Base-by-base conservation (phyloP, 2,329 filamentous ascomycete genomes). In the Stenocarpella maydis region DNA sequence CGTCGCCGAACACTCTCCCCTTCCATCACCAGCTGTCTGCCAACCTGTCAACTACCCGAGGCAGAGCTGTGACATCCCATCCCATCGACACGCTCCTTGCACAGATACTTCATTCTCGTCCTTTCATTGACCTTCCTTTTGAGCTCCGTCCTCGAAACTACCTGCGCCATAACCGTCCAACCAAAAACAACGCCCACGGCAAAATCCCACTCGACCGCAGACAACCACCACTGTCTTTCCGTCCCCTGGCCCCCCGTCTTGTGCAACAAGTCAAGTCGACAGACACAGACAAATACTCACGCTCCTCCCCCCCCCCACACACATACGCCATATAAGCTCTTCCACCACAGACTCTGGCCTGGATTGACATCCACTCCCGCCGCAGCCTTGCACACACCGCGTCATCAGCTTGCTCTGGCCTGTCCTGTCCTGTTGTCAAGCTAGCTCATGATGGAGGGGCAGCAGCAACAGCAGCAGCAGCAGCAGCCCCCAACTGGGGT, bases 381-480 rank as follows among this genome's bases (percentile, higher is more conserved):
- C 83, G 84, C 84, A 81, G 79, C 75, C 78, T 82, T 83, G 81
- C 82, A 81, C 82, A 81, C 71, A 71, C 74, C 69, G 70, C 73
- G 75, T 73, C 65, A 67, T 50, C 67, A 55, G n/a, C 67, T 19
- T 37, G 34, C 50, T 21, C 15, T 19, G 45, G 67, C 55, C 43
- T 63, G 58, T 63, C 21, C 43, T 47, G 58, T 63, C 24, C 58
- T 26, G 47, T 43, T 52, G 45, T 52, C 26, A 63, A 52, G 47
- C 78, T 80, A 83, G 82, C 80, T 81, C 84, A 80, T 74, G 79
- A 92, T 92, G 90, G 90, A 90, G 54, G 70, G 70, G 64, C 70
- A 71, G 78, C 89, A 90, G 79, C 86, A 90, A 79, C 86, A 90
- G 81, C 87, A 80, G 72, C 82, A 83, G 76, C 83, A 82, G n/a